A percentile compares a stretch with the other conserved stretches of the same genome.
These are phyloP conservation scores for Oxytropis ochrocephala DNA, from an alignment of 306 rosid genomes.

Conservation along the genomic window DNA sequence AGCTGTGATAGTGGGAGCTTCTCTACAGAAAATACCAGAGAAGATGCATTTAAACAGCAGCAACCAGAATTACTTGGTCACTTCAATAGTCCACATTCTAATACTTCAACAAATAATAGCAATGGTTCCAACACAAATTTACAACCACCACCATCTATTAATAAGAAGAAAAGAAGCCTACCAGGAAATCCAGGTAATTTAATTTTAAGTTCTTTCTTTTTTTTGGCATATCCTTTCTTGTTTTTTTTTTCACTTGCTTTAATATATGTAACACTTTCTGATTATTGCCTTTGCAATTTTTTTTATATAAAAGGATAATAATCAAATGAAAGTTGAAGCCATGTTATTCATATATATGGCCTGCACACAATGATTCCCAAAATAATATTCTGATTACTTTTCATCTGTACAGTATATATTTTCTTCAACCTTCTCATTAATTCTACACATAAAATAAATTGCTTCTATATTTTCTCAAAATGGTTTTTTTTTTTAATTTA, in stretches of 20 bases:
- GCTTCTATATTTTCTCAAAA: conserved; percentile 3
- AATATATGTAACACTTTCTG: not conserved
- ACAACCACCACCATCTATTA: conserved; percentile 35
- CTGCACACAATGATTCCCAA: conserved; percentile 6
- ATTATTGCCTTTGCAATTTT: no score
- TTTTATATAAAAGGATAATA: no score
- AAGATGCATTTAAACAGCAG: conserved; percentile 34
- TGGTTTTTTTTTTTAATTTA: conserved; percentile 1
- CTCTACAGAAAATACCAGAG: conserved; percentile 53
- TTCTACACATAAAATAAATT: not conserved
- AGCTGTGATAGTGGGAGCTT: conserved; percentile 70
- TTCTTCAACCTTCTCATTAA: conserved; percentile 2
- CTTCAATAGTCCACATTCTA: conserved; percentile 53
- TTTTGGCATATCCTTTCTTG: not conserved
- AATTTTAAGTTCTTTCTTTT: no score
- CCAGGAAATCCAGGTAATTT: conserved; percentile 87
- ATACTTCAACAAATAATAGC: conserved; percentile 40
- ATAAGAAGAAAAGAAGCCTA: conserved; percentile 78
- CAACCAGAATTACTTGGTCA: conserved; percentile 34
- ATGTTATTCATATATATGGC: no score
- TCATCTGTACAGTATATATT: not conserved
- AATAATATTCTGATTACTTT: not conserved
- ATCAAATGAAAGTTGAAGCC: no score
- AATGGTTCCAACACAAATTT: conserved; percentile 47
- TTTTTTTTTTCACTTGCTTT: not conserved